Conservation (phyloP, 2,329 filamentous ascomycete species). For the Paraphaeosphaeria minitans region DNA sequence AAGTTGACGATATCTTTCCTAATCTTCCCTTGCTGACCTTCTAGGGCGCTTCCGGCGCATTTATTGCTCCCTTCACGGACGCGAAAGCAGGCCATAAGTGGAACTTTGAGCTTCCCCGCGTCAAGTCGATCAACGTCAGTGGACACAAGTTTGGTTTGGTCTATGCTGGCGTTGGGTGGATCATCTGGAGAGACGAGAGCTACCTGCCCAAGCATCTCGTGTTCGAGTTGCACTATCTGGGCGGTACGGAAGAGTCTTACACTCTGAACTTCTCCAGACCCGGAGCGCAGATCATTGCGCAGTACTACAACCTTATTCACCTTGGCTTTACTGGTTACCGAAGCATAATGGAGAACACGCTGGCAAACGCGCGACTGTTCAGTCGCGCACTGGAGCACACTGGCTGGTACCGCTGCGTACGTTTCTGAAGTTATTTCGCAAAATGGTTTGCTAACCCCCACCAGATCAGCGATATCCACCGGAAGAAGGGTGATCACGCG, state of each 20-base stretch:
- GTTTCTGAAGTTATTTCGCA: neutral
- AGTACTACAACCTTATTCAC: conserved; percentile 77
- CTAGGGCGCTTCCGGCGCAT: conserved; percentile 62
- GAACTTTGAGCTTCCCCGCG: conserved; percentile 66
- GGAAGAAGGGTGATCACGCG: conserved; percentile 56
- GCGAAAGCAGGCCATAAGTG: conserved; percentile 63
- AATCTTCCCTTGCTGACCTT: neutral
- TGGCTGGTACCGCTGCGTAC: conserved; percentile 61
- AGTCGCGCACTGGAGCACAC: conserved; percentile 68
- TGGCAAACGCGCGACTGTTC: conserved; percentile 67
- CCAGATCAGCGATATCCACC: conserved; percentile 66
- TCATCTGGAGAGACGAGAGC: conserved; percentile 60
- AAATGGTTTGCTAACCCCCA: conserved; percentile 4
- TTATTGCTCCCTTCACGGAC: conserved; percentile 66
- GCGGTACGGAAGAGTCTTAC: conserved; percentile 72
- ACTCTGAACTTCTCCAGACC: conserved; percentile 76
- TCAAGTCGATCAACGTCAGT: conserved; percentile 70
- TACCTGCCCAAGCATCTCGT: conserved; percentile 70
- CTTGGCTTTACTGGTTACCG: conserved; percentile 70
- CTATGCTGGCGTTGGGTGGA: conserved; percentile 71
- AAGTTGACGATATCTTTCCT: conserved; percentile 1
- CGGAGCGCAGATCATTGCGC: conserved; percentile 70
- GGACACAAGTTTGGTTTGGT: conserved; percentile 69
- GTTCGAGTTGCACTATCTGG: conserved; percentile 74
- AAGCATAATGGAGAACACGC: conserved; percentile 66